Percentiles rank a stretch among this genome's conserved stretches.
phyloP scores from a whole-genome alignment of 1,139 yeast genomes.

The Taiozyma sp. region DNA sequence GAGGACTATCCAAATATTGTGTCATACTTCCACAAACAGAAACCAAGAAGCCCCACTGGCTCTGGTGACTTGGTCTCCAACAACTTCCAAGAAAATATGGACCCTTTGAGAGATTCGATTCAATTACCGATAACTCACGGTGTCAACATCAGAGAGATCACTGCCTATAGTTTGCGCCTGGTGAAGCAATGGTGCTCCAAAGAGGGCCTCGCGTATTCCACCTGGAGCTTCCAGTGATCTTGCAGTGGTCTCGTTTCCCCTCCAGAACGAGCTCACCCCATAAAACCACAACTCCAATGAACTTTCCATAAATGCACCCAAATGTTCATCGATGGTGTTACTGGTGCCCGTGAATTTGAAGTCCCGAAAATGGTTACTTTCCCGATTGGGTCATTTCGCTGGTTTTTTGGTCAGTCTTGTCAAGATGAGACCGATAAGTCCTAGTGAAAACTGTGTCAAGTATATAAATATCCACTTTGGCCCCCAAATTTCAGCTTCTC shows the following conservation, averaged over 20 bases:
- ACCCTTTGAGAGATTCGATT: slow-evolving; percentile 6
- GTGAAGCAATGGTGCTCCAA: slow-evolving; percentile 11
- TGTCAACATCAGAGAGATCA: slow-evolving; percentile 7
- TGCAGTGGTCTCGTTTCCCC: no score
- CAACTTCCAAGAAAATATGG: neutral
- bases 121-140: slow-evolving; percentile 13
- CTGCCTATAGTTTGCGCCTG: slow-evolving; percentile 7
- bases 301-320: no score
- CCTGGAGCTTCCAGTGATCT: slow-evolving; percentile 5
- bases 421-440: neutral
- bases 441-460: neutral
- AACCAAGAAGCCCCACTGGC: neutral
- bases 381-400: neutral
- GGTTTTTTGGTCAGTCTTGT: neutral
- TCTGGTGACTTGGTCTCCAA: neutral
- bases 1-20: slow-evolving; percentile 32
- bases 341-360: no score
- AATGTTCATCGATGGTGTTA: no score
- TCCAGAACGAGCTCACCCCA: no score
- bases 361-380: neutral
- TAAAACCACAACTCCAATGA: no score
- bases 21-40: slow-evolving; percentile 23
- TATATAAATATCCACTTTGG: neutral
- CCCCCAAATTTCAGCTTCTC: neutral
- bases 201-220: slow-evolving; percentile 5